Evolutionary conservation across 306 rosid genomes (phyloP), one percentile per base, ranked within the genome.

Genomic region (Astragalus glycyphyllos): DNA sequence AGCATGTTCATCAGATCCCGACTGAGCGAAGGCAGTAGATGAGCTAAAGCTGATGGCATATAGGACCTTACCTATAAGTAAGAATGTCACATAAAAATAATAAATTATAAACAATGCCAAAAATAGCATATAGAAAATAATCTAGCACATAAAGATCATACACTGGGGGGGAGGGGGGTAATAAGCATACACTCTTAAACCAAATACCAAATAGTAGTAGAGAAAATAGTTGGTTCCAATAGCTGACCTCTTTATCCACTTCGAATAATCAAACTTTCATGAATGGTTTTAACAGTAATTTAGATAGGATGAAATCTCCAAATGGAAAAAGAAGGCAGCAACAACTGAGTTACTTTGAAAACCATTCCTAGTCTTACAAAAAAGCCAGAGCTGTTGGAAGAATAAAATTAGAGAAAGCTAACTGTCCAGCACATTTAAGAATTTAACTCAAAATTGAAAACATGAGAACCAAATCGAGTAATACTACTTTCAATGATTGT

Each of bases 41-140:
- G 86, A 72, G 72, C 88, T 82, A 92, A 86, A 58, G 86, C 54
- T 42, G 86, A 86, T 51, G 97, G 97, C 92, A 92, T 87, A 75
- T 92, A 80, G 12, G 97, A 92, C 83, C 85, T 87, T 76, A 84
- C 88, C 97, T 89, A 75, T 51, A 73, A 78, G 58, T 68, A 82
- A 65, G 71, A 57, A 61, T 80, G 16, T 8, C 32, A 58, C 35
- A 69, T 20, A 67, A 75, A 17, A 14, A 16, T 11, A 61, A 61
- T 53, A 47, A 17, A 26, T 5, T 47, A 38, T 60, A 62, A 47
- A 31, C 23, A 14, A 37, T 35, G 8, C 31, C 60, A 35, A 11
- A 42, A 29, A 51, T 65, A 56, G 35, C 31, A 53, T 16, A 17
- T 8, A 4, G 34, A 32, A 45, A 20, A 8, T n/a, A 50, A 76